Evolutionary conservation across 2,329 filamentous ascomycete genomes (phyloP), one percentile per base, ranked within the genome.

Genomic region (Microcyclospora tardicrescens): DNA sequence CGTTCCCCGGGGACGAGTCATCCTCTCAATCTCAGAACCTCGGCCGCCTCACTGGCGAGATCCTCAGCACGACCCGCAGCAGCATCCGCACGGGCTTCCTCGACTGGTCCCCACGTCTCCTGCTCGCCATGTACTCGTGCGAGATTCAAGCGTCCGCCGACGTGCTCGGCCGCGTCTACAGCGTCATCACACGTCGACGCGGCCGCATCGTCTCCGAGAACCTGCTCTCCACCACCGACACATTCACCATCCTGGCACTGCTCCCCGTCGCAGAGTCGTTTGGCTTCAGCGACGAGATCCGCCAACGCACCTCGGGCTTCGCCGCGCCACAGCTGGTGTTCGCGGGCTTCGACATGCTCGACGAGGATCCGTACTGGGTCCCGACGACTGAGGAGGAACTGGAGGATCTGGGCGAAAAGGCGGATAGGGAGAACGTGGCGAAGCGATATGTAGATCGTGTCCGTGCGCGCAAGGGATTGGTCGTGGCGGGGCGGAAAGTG

Each of bases 291-390:
- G 91, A 96, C 57, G 91, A 98, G 63, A 96, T 98, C 65, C 78
- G 91, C 42, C 96, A 96, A 65, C 75, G 87, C 6, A 94, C 86
- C 1, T 86, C 80, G 6, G 91, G 91, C 2, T 84, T 83, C 2
- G 91, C 91, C 1, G 82, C 84, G 53, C 91, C 91, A 36, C 91
- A 96, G 68, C 71, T 98, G 29, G 81, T 93, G 44, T 98, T 96
- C 58, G 76, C 84, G 6, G 91, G 91, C 1, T 98, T 87, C 56
- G 85, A 95, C 61, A 75, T 93, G 50, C 69, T 96, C 2, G 86
- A 96, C 58, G 81, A 95, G 63, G 91, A 98, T 66, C 91, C 91
- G 0, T 93, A 93, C 66, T 98, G 91, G 91, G 86, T 93, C 34
- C 91, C 91, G 1, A 86, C 85, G 48, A 96, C 89, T 0, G 91